Evolutionary conservation across 441 rosid genomes (phyloP).

Genomic region (Populus tomentosa): DNA sequence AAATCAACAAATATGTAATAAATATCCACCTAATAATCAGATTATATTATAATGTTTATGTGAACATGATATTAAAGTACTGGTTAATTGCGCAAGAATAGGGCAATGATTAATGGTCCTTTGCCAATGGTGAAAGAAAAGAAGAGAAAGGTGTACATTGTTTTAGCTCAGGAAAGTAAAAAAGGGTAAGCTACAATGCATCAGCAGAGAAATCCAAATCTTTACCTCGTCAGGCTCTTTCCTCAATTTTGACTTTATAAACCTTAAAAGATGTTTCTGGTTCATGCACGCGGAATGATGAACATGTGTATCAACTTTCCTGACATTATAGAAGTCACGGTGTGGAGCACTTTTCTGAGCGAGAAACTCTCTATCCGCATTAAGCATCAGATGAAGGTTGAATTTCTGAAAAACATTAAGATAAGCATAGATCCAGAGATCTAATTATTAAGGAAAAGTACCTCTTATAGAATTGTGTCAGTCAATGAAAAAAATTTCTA

Average conservation of each 20-base stretch:
- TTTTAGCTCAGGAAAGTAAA: background rate
- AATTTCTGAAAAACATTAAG: slow-evolving; percentile 58
- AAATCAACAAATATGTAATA: background rate
- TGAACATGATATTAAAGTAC: background rate
- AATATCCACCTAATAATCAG: background rate
- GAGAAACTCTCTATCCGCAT: slow-evolving; percentile 93
- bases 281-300: slow-evolving; percentile 99
- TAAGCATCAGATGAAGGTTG: slow-evolving; percentile 98
- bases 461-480: slow-evolving; percentile 1
- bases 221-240: slow-evolving; percentile 98
- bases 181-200: background rate
- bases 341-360: slow-evolving; percentile 99
- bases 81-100: background rate
- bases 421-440: slow-evolving; percentile 15
- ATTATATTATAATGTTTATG: background rate
- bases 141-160: background rate
- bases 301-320: slow-evolving; percentile 98
- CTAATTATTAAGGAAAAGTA: slow-evolving; percentile 7
- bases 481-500: slow-evolving; percentile 16
- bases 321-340: slow-evolving; percentile 96
- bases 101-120: too few relatives aligned
- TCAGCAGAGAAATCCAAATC: slow-evolving; percentile 11
- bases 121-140: background rate
- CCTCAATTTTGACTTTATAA: slow-evolving; percentile 95
- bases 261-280: slow-evolving; percentile 98